Percentiles rank a stretch among this genome's conserved stretches.
phyloP scores from a whole-genome alignment of 495 filamentous ascomycete genomes.

The Mycothermus thermophilus region DNA sequence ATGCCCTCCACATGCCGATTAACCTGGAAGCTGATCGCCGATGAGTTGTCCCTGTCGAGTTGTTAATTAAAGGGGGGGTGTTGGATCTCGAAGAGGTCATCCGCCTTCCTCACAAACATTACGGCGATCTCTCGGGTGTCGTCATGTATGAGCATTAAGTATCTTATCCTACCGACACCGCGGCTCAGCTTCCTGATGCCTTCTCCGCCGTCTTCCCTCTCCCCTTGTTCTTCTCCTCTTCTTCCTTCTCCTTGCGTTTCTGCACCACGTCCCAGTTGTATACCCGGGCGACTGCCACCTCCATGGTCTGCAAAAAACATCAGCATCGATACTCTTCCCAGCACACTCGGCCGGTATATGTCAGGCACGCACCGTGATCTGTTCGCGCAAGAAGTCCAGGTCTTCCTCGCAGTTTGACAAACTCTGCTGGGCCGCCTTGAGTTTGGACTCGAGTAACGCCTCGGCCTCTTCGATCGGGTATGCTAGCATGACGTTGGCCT shows the following conservation, averaged over 20 bases:
- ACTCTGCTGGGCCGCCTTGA: conserved; percentile 63
- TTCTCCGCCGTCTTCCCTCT: too few species aligned
- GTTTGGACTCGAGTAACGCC: conserved; percentile 61
- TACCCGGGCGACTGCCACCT: conserved; percentile 90
- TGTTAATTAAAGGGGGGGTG: too few species aligned
- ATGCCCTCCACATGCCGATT: too few species aligned
- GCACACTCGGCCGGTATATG: background rate
- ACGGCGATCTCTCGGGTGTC: too few species aligned
- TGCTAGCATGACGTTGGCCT: conserved; percentile 95
- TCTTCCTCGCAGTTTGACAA: conserved; percentile 86
- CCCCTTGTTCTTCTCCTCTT: conserved; percentile 37
- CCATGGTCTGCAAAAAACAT: conserved; percentile 63
- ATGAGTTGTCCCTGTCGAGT: too few species aligned
- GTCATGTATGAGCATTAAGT: too few species aligned
- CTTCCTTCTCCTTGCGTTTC: conserved; percentile 78
- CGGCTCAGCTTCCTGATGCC: too few species aligned
- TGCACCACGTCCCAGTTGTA: conserved; percentile 98
- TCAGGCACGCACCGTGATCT: conserved; percentile 64
- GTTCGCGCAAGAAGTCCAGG: conserved; percentile 86
- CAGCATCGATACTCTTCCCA: too few species aligned
- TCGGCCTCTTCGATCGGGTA: conserved; percentile 85
- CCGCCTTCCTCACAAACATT: too few species aligned
- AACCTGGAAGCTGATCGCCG: too few species aligned
- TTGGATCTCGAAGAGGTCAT: too few species aligned
- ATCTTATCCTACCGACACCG: too few species aligned